Evolutionary conservation across 768 basidiomycete species (phyloP), one percentile per base, ranked within the genome.

Genomic region (Lactarius pseudohatsudake): DNA sequence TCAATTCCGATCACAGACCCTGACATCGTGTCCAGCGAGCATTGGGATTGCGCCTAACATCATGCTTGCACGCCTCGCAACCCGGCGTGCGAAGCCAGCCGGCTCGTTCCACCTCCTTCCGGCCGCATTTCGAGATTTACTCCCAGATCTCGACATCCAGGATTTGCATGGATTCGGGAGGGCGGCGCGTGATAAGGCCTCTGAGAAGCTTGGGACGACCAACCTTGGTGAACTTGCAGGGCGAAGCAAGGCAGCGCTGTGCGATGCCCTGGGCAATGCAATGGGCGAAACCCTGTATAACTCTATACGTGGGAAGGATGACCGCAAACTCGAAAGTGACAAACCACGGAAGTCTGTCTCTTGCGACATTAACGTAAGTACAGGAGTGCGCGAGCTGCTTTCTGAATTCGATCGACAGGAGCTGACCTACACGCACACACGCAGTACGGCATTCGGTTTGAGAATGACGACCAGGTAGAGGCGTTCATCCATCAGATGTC

Each of bases 391-490:
- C 36, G 22, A 11, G 70, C 50, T 18, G 16, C 10, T 61, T 15
- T 32, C 32, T 32, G 32, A 26, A 26, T 36, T 60, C 71, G 50
- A 72, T 54, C 61, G 34, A 50, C 36, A 67, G 13, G 54, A 45
- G 22, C 59, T 64, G 18, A 41, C n/a, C 59, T 40, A 50, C 57
- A 36, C 47, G 32, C 60, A 59, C 60, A 4, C 60, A 62, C 38
- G 3, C 63, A 97, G 95, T 99, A 98, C 75, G 97, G 94, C 0
- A 97, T 99, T 63, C 88, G 97, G 4, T 98, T 98, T 75, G 86
- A 90, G 72, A 86, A 86, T 64, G 82, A 87, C 64, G 87, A 87
- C 43, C 89, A 97, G 73, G 94, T 91, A 7, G 88, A 94, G 73
- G 76, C 79, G 2, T 97, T 96, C 72, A 77, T 97, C 8, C 80